A percentile compares a stretch with the other conserved stretches of the same genome.
Evolutionary conservation across 2,329 filamentous ascomycete genomes (phyloP).

Genomic region (Venturia pyrina): DNA sequence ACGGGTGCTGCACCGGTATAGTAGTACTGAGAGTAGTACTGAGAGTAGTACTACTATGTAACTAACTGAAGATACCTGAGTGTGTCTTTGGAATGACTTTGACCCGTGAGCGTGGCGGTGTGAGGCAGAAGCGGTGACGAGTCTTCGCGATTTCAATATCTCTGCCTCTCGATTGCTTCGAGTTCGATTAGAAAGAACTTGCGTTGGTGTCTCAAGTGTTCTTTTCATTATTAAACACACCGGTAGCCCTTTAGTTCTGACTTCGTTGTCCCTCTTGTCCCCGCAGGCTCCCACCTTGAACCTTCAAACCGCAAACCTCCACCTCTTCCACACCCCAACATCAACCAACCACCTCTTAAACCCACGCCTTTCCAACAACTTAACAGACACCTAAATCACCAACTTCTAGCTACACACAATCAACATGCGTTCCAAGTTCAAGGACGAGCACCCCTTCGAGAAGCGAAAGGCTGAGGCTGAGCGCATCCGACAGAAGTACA

Average conservation of each 20-base stretch:
- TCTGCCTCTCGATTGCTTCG: background rate
- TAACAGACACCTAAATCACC: slow-evolving; percentile 14
- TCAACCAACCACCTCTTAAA: background rate
- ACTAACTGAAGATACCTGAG: background rate
- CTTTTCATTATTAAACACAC: background rate
- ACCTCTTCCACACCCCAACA: background rate
- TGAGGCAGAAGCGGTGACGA: slow-evolving; percentile 4
- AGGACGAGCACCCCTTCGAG: slow-evolving; percentile 99
- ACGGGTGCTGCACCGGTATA: background rate
- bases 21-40: no score
- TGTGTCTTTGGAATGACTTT: slow-evolving; percentile 4
- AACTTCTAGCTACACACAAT: slow-evolving; percentile 2
- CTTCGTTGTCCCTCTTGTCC: background rate
- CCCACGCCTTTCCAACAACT: background rate
- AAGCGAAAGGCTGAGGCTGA: slow-evolving; percentile 99
- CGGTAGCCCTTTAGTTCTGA: background rate
- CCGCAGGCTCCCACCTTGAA: background rate
- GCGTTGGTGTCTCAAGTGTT: background rate
- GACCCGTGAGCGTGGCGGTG: slow-evolving; percentile 1
- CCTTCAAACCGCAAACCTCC: background rate
- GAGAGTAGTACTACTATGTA: no score
- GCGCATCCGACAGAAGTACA: slow-evolving; percentile 98
- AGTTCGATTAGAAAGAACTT: background rate
- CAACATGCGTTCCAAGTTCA: slow-evolving; percentile 97
- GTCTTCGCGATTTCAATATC: no score